A percentile compares a stretch with the other conserved stretches of the same genome.
These are phyloP conservation scores for Thozetella sp. DNA, from an alignment of 495 filamentous ascomycete genomes.

Conservation along the genomic window DNA sequence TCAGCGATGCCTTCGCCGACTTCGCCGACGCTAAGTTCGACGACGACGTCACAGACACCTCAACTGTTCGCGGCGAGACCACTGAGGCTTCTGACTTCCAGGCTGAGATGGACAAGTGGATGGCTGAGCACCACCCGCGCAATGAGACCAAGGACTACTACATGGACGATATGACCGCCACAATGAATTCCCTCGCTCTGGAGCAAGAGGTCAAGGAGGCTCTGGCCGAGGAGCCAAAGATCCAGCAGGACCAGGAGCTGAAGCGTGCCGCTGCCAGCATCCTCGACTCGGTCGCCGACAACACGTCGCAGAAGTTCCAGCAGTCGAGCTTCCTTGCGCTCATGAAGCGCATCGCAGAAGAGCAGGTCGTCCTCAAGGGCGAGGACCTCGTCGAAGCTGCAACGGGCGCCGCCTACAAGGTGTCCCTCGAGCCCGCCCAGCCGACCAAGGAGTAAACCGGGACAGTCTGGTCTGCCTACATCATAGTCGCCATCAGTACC, in stretches of 20 bases:
- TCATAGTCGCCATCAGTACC: no score
- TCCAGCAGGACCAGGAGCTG: constrained; percentile 27
- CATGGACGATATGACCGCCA: constrained; percentile 14
- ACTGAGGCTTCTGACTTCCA: constrained; percentile 22
- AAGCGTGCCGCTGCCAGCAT: constrained; percentile 39
- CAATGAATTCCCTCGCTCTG: constrained; percentile 16
- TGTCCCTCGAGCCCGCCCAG: background rate
- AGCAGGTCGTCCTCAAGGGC: constrained; percentile 37
- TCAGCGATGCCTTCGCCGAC: constrained; percentile 25
- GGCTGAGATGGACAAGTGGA: constrained; percentile 23
- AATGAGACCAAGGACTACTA: constrained; percentile 14
- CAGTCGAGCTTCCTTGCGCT: constrained; percentile 42
- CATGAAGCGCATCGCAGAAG: constrained; percentile 40
- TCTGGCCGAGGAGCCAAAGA: constrained; percentile 3
- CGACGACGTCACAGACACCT: constrained; percentile 16
- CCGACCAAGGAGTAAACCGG: no score
- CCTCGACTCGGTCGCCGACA: constrained; percentile 32
- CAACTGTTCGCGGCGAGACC: constrained; percentile 12
- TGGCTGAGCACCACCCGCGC: constrained; percentile 26
- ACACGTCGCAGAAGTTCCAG: constrained; percentile 41
- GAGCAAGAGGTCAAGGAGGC: constrained; percentile 14
- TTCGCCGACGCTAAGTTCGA: constrained; percentile 18
- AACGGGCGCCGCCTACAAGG: constrained; percentile 16
- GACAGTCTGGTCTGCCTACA: no score
- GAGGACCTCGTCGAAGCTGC: constrained; percentile 33